phyloP scores from a whole-genome alignment of 257 asterid species.

The Solanum sejunctum region DNA sequence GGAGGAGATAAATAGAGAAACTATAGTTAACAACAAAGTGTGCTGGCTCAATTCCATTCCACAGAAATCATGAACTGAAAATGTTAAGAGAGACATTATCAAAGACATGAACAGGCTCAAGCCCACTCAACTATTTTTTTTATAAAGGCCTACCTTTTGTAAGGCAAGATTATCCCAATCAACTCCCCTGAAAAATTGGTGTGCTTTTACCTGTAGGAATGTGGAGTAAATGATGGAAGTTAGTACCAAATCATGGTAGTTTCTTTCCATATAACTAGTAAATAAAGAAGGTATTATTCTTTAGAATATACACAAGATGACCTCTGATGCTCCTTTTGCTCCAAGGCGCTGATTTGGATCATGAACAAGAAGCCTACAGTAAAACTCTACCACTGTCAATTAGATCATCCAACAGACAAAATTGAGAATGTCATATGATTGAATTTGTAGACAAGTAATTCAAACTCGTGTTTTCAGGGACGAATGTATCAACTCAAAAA shows the following conservation, averaged over 20 bases:
- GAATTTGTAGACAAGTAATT: neutral
- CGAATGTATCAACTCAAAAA: neutral
- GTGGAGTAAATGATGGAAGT: constrained; percentile 3
- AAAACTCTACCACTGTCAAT: neutral
- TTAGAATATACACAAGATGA: constrained; percentile 5
- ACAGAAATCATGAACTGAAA: neutral
- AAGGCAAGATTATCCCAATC: constrained; percentile 88
- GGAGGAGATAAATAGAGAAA: neutral
- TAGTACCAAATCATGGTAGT: neutral
- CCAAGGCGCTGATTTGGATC: constrained; percentile 86
- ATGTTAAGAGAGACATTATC: neutral
- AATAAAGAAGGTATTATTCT: neutral
- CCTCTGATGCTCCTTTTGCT: constrained; percentile 90
- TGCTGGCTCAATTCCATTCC: neutral
- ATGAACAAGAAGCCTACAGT: constrained; percentile 61
- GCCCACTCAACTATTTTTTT: neutral
- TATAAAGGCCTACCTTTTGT: constrained; percentile 45
- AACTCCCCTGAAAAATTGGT: constrained; percentile 77
- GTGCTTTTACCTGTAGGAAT: constrained; percentile 68
- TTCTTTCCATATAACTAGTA: neutral
- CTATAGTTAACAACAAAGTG: neutral
- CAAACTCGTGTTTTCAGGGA: neutral
- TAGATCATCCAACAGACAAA: neutral
- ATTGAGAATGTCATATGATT: neutral
- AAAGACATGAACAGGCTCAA: neutral